Conservation (phyloP, 768 basidiomycete species). For the Termitomyces sp. region DNA sequence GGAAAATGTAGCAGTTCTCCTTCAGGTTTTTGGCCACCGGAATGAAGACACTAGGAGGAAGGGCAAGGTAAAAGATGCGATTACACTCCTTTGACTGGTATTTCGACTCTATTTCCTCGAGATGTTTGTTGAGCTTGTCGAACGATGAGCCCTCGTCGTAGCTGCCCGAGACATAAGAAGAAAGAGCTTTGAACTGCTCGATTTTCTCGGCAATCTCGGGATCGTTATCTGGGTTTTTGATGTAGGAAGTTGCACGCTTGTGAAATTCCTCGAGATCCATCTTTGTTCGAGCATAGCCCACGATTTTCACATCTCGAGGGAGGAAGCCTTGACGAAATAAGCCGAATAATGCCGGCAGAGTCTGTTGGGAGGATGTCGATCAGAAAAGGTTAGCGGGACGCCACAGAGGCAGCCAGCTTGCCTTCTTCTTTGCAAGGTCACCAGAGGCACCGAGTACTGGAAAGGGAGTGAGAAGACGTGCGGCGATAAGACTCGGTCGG, state of each 20-base stretch:
- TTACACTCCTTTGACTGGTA: conserved; percentile 63
- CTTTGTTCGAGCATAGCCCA: conserved; percentile 96
- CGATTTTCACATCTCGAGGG: conserved; percentile 80
- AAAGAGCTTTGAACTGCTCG: conserved; percentile 77
- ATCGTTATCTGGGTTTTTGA: conserved; percentile 73
- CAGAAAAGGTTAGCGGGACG: conserved; percentile 3
- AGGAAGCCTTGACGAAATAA: conserved; percentile 79
- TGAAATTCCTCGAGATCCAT: conserved; percentile 85
- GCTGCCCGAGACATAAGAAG: conserved; percentile 79
- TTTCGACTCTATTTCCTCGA: conserved; percentile 71
- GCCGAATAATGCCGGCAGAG: conserved; percentile 91
- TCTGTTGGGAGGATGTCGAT: conserved; percentile 42
- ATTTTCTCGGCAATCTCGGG: conserved; percentile 53
- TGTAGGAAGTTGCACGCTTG: conserved; percentile 77
- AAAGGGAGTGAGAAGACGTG: conserved; percentile 6
- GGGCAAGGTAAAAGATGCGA: conserved; percentile 94
- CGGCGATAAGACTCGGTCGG: conserved; percentile 11
- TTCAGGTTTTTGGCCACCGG: conserved; percentile 82
- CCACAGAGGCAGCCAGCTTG: conserved; percentile 17
- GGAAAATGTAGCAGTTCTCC: conserved; percentile 68
- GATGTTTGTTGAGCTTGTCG: conserved; percentile 65
- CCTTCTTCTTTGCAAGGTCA: conserved; percentile 99
- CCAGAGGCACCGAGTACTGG: conserved; percentile 93
- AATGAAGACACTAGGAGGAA: conserved; percentile 95
- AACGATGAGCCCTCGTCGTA: conserved; percentile 87